A percentile compares a stretch with the other conserved stretches of the same genome.
phyloP scores from a whole-genome alignment of 2,329 filamentous ascomycete species.

The Fusarium floridanum region DNA sequence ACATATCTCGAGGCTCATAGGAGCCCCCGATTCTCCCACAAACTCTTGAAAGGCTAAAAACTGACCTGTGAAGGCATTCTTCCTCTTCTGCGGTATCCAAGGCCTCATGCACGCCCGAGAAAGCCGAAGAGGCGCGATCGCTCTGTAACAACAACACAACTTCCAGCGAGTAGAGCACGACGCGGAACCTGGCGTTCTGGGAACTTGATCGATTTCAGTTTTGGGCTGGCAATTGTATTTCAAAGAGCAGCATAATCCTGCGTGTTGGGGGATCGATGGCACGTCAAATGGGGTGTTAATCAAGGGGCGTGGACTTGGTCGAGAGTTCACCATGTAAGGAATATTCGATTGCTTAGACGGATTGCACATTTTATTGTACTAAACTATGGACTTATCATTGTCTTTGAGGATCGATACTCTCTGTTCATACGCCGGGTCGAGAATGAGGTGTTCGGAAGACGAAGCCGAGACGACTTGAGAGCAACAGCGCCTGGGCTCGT shows the following conservation, averaged over 20 bases:
- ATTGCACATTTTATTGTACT: constrained; percentile 25
- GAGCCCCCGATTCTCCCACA: not conserved
- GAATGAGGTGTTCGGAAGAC: not conserved
- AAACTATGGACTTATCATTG: not conserved
- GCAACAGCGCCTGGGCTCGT: not conserved
- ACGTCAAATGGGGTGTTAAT: constrained; percentile 28
- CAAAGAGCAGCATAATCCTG: constrained; percentile 31
- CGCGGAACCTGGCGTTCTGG: constrained; percentile 47
- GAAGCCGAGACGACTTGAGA: not conserved
- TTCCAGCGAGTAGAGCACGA: constrained; percentile 39
- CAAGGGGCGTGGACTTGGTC: constrained; percentile 23
- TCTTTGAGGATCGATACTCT: not conserved
- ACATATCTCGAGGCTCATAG: not conserved
- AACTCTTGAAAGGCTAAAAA: not conserved
- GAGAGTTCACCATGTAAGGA: constrained; percentile 34
- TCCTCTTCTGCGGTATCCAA: constrained; percentile 92
- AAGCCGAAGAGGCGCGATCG: constrained; percentile 86
- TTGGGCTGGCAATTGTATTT: constrained; percentile 46
- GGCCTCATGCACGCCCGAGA: constrained; percentile 88
- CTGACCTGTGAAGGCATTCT: constrained; percentile 75
- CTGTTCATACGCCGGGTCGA: not conserved
- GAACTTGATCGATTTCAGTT: constrained; percentile 42
- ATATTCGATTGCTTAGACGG: constrained; percentile 43
- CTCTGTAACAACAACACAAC: constrained; percentile 63
- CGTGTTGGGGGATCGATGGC: not conserved